Conservation (phyloP, 164 flowering plant genomes). For the Kingdonia uniflora region DNA sequence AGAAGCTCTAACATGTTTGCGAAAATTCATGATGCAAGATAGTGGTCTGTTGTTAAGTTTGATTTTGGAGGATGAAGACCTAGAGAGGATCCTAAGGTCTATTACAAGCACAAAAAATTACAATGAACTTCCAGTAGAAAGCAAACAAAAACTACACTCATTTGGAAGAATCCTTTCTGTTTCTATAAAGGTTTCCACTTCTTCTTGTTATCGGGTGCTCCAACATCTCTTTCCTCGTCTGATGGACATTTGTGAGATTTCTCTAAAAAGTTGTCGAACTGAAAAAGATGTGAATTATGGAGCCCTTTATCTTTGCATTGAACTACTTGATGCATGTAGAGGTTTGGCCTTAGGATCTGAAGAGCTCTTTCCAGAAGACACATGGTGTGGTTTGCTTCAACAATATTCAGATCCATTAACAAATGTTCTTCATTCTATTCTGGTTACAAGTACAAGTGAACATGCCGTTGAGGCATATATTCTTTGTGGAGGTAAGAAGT, state of each 20-base stretch:
- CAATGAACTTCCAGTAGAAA: conserved; percentile 28
- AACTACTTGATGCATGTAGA: conserved; percentile 66
- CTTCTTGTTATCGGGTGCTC: conserved; percentile 42
- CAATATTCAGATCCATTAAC: conserved; percentile 31
- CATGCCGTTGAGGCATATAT: conserved; percentile 21
- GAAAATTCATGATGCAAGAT: conserved; percentile 34
- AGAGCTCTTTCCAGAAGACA: conserved; percentile 19
- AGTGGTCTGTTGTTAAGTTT: conserved; percentile 25
- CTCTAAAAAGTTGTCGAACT: conserved; percentile 7
- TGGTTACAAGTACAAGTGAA: conserved; percentile 20
- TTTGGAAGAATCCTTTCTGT: conserved; percentile 46
- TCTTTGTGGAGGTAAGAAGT: conserved; percentile 36
- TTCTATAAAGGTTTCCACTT: conserved; percentile 41
- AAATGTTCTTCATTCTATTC: conserved; percentile 27
- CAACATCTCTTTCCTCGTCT: conserved; percentile 40
- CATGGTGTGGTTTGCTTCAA: conserved; percentile 37
- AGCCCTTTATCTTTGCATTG: conserved; percentile 60
- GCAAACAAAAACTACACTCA: conserved; percentile 43
- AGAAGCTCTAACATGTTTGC: conserved; percentile 56
- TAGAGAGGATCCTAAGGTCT: conserved; percentile 35
- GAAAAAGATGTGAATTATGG: conserved; percentile 31
- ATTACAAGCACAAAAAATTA: conserved; percentile 19
- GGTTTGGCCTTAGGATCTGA: conserved; percentile 26
- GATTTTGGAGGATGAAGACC: conserved; percentile 51
- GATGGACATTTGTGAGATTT: conserved; percentile 34